These are phyloP conservation scores for Candida loeiensis DNA, from an alignment of 805 yeast species.

Conservation along the genomic window DNA sequence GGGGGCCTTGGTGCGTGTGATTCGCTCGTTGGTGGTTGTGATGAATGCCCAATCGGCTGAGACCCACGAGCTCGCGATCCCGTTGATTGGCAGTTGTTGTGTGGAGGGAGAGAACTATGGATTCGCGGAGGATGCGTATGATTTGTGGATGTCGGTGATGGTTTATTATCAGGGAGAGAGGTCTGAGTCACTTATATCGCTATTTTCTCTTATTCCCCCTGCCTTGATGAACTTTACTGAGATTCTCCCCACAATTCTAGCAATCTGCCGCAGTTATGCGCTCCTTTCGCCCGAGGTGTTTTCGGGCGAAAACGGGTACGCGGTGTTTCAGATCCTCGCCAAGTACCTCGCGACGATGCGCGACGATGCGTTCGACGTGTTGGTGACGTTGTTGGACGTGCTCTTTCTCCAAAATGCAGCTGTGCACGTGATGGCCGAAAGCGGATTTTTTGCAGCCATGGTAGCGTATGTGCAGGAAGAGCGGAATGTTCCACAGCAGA, in stretches of 20 bases:
- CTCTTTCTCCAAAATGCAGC: constrained; percentile 36
- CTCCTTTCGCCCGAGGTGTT: constrained; percentile 45
- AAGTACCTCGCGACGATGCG: constrained; percentile 58
- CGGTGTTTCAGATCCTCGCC: constrained; percentile 47
- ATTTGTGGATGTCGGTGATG: constrained; percentile 71
- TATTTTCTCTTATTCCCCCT: constrained; percentile 50
- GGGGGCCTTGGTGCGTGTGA: constrained; percentile 45
- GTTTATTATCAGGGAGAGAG: constrained; percentile 47
- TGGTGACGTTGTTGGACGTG: constrained; percentile 54
- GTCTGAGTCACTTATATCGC: constrained; percentile 29
- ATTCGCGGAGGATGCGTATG: constrained; percentile 81
- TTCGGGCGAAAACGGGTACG: constrained; percentile 14
- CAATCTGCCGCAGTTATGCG: constrained; percentile 61
- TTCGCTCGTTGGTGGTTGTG: constrained; percentile 54
- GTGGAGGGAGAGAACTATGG: constrained; percentile 42
- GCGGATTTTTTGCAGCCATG: constrained; percentile 37
- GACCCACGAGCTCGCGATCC: constrained; percentile 56
- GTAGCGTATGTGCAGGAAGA: constrained; percentile 40
- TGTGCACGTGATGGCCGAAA: constrained; percentile 36
- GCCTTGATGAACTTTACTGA: constrained; percentile 73
- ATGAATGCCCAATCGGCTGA: constrained; percentile 50
- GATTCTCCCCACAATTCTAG: constrained; percentile 59
- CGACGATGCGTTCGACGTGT: constrained; percentile 62
- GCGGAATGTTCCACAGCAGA: constrained; percentile 38
- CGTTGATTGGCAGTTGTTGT: constrained; percentile 65